A percentile compares a stretch with the other conserved stretches of the same genome.
phyloP scores from a whole-genome alignment of 2,329 filamentous ascomycete genomes.

The Nigrospora osmanthi region DNA sequence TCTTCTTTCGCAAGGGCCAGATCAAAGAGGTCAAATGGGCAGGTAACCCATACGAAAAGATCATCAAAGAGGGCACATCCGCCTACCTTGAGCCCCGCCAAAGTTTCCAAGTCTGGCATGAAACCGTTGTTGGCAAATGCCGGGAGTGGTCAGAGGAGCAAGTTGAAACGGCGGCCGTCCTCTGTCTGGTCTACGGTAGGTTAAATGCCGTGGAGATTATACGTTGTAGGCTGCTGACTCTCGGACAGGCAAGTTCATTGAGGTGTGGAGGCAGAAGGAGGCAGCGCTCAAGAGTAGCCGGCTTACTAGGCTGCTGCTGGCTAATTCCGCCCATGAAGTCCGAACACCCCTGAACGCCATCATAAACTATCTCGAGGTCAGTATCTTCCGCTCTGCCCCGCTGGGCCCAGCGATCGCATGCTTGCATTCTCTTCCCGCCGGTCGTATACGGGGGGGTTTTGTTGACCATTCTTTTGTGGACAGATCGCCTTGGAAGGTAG shows the following conservation, averaged over 20 bases:
- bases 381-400: too few species aligned
- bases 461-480: too few species aligned
- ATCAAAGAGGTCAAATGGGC: slow-evolving; percentile 76
- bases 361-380: slow-evolving; percentile 76
- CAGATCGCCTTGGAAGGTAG: slow-evolving; percentile 72
- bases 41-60: slow-evolving; percentile 79
- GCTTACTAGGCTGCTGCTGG: slow-evolving; percentile 68
- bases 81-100: slow-evolving; percentile 70
- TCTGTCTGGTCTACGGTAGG: slow-evolving; percentile 80
- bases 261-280: slow-evolving; percentile 89
- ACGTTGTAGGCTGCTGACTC: slow-evolving; percentile 3
- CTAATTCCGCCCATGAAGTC: slow-evolving; percentile 88
- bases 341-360: slow-evolving; percentile 87
- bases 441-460: too few species aligned
- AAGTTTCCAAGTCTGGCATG: slow-evolving; percentile 75
- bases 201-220: not conserved
- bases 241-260: slow-evolving; percentile 62
- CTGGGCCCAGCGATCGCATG: too few species aligned
- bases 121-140: slow-evolving; percentile 74
- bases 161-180: slow-evolving; percentile 77
- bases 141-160: slow-evolving; percentile 87
- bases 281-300: slow-evolving; percentile 75
- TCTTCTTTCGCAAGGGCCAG: slow-evolving; percentile 79
- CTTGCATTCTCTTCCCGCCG: too few species aligned
- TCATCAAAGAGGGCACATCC: slow-evolving; percentile 61